Evolutionary conservation across 768 basidiomycete genomes (phyloP), one percentile per base, ranked within the genome.

Genomic region (Leccinum variicolor): DNA sequence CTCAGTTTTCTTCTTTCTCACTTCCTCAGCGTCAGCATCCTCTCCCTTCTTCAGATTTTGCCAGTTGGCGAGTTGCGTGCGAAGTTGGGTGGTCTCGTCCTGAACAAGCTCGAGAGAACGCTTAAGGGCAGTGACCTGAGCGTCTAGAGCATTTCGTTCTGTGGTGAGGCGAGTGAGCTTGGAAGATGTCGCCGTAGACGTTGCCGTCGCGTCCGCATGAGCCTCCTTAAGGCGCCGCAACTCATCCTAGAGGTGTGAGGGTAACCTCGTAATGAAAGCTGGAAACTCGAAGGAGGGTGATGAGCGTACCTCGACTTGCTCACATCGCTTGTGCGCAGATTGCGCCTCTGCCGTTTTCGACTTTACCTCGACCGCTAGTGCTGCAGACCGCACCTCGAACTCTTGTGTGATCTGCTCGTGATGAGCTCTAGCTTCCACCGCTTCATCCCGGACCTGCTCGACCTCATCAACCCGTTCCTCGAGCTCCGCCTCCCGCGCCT

Each of bases 11-110:
- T 77, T 74, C 65, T 83, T 85, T 43, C 84, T 78, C 52, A 79
- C 71, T 6, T 73, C 69, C 53, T 86, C 87, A 9, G 79, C 75
- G 31, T 87, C 84, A 17, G 75, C 80, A 11, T 79, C 84, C 49
- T 84, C 87, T 50, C 82, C 84, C 26, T 75, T 84, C 64, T 90
- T 90, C 17, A 89, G 69, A 26, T 70, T 78, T 64, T 87, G 79
- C 87, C 87, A 90, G 64, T 85, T 83, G 43, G 81, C 81, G 9
- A 91, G 73, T 62, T 92, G 89, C 15, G 80, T 79, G 51, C 81
- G 78, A 36, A 90, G 73, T 43, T 86, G 80, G 5, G 72, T 71
- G 50, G 79, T 81, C 10, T 78, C 77, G 6, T 83, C 81, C 58
- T 83, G 81, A 23, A 83, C 76, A 41, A 89, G 86, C 43, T 82